These are phyloP conservation scores for Triglochin maritima DNA, from an alignment of 106 monocot species.

Conservation along the genomic window DNA sequence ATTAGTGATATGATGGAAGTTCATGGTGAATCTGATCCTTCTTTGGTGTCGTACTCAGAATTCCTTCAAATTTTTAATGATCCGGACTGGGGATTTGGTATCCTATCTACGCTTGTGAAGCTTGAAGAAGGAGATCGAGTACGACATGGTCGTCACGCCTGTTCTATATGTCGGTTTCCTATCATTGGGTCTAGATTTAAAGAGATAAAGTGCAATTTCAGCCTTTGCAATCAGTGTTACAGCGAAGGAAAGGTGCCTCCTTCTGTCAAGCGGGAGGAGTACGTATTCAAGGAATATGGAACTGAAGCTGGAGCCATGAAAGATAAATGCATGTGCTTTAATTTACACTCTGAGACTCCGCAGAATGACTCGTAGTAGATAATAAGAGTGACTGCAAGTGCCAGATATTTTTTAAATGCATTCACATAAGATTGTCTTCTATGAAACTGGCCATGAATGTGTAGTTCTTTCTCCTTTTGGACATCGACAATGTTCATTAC, in stretches of 20 bases:
- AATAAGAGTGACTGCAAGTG: background rate
- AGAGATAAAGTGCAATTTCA: slow-evolving; percentile 68
- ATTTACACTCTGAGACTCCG: slow-evolving; percentile 42
- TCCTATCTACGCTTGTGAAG: slow-evolving; percentile 74
- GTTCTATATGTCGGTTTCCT: slow-evolving; percentile 80
- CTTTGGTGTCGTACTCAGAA: slow-evolving; percentile 60
- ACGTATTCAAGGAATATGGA: slow-evolving; percentile 89
- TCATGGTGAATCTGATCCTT: slow-evolving; percentile 68
- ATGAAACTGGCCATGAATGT: background rate
- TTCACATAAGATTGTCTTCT: background rate
- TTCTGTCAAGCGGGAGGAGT: slow-evolving; percentile 76
- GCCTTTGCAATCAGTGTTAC: slow-evolving; percentile 82
- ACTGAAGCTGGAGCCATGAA: slow-evolving; percentile 72
- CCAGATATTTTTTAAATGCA: background rate
- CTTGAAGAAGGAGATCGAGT: slow-evolving; percentile 75
- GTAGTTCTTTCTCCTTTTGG: background rate
- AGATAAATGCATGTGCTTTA: slow-evolving; percentile 94
- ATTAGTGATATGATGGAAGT: slow-evolving; percentile 79
- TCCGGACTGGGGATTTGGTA: slow-evolving; percentile 96
- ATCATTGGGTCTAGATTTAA: slow-evolving; percentile 92
- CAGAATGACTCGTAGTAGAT: slow-evolving; percentile 39
- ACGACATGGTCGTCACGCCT: slow-evolving; percentile 65
- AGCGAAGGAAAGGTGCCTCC: slow-evolving; percentile 98
- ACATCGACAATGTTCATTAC: background rate
- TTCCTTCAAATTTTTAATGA: slow-evolving; percentile 96